phyloP scores from a whole-genome alignment of 2,329 filamentous ascomycete genomes.

The Ambrosiella xylebori region DNA sequence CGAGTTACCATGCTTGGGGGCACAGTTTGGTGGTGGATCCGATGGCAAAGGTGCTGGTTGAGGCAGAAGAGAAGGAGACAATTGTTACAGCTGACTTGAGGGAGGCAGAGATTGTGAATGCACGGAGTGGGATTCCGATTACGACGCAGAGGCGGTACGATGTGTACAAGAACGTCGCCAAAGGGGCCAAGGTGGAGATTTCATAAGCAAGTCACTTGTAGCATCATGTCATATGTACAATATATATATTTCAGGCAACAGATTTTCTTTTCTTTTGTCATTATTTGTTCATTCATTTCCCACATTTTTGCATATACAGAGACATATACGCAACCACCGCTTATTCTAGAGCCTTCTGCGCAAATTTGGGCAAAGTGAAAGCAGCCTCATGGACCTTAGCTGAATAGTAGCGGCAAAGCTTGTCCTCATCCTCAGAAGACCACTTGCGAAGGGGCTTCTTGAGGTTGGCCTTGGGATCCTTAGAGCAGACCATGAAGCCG shows the following conservation, averaged over 20 bases:
- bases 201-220: background rate
- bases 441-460: conserved; percentile 70
- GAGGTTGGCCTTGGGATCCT: conserved; percentile 72
- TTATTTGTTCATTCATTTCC: background rate
- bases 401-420: conserved; percentile 94
- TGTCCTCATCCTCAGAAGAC: conserved; percentile 75
- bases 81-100: conserved; percentile 59
- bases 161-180: conserved; percentile 69
- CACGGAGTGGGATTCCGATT: conserved; percentile 69
- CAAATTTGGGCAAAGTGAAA: conserved; percentile 88
- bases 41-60: conserved; percentile 61
- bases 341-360: conserved; percentile 55
- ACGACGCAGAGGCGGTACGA: conserved; percentile 78
- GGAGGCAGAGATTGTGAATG: conserved; percentile 51
- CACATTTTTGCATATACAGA: background rate
- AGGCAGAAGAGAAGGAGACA: conserved; percentile 63
- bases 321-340: background rate
- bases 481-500: conserved; percentile 99
- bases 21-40: conserved; percentile 82
- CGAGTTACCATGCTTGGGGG: conserved; percentile 77
- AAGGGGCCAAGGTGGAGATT: conserved; percentile 10
- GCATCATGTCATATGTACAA: background rate
- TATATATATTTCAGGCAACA: background rate
- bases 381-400: conserved; percentile 87
- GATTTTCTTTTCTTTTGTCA: background rate